phyloP scores from a whole-genome alignment of 768 basidiomycete genomes.

The Serendipita indica region DNA sequence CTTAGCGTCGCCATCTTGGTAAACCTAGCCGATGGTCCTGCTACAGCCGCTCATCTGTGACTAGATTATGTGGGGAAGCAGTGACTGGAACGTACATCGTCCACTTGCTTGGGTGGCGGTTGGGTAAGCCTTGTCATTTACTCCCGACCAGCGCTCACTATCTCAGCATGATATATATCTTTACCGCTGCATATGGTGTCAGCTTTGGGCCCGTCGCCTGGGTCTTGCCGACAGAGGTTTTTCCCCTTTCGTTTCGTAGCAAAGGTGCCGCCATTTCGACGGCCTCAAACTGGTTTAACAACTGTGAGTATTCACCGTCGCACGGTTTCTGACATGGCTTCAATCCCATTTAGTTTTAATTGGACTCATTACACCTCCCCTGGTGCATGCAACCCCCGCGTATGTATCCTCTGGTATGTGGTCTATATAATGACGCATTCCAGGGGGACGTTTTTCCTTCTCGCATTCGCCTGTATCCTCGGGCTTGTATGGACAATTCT shows the following conservation, averaged over 20 bases:
- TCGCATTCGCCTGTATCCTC: conserved; percentile 45
- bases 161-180: conserved; percentile 47
- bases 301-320: conserved; percentile 33
- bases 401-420: conserved; percentile 20
- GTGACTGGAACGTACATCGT: conserved; percentile 43
- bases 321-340: not conserved
- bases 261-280: conserved; percentile 74
- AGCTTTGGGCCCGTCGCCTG: conserved; percentile 71
- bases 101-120: conserved; percentile 57
- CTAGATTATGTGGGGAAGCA: conserved; percentile 16
- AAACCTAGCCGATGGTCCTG: not conserved
- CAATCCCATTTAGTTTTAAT: conserved; percentile 40
- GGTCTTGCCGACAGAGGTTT: conserved; percentile 75
- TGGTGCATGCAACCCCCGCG: conserved; percentile 48
- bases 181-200: conserved; percentile 63
- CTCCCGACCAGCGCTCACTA: not conserved
- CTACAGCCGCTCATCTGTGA: not conserved
- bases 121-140: conserved; percentile 28
- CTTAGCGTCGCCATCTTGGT: conserved; percentile 51
- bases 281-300: conserved; percentile 76
- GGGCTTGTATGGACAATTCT: conserved; percentile 61
- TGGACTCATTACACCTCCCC: conserved; percentile 53
- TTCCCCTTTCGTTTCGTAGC: conserved; percentile 61
- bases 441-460: conserved; percentile 55
- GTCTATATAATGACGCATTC: not conserved